Percentiles rank a stretch among this genome's conserved stretches.
phyloP scores from a whole-genome alignment of 495 filamentous ascomycete species.

The Lasiosphaeria miniovina region DNA sequence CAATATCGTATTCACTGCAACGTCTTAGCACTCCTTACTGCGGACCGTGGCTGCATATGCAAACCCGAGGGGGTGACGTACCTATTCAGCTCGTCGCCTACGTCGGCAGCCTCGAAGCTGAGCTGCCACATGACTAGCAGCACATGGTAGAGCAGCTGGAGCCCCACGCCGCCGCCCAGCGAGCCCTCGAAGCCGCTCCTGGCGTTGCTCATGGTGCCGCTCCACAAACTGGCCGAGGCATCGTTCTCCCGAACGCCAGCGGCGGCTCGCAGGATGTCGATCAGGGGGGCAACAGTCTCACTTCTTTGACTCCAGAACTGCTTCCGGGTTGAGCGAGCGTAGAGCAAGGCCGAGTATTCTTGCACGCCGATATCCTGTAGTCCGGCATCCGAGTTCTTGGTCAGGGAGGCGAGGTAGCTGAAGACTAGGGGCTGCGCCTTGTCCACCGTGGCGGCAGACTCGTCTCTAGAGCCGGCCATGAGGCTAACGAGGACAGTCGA shows the following conservation, averaged over 20 bases:
- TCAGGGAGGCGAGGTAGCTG: conserved; percentile 76
- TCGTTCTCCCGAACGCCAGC: conserved; percentile 65
- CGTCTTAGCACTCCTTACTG: not conserved
- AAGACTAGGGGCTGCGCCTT: conserved; percentile 79
- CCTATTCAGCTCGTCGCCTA: conserved; percentile 85
- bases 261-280: conserved; percentile 79
- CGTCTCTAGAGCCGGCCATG: conserved; percentile 65
- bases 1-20: conserved; percentile 80
- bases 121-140: conserved; percentile 92
- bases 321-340: conserved; percentile 67
- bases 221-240: conserved; percentile 64
- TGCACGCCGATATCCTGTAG: conserved; percentile 95
- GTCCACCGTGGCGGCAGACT: conserved; percentile 56
- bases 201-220: conserved; percentile 54
- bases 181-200: conserved; percentile 58
- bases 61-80: conserved; percentile 6
- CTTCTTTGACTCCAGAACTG: conserved; percentile 85
- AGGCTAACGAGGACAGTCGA: conserved; percentile 83
- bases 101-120: conserved; percentile 78
- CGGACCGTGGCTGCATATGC: not conserved
- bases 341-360: conserved; percentile 82
- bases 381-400: conserved; percentile 72
- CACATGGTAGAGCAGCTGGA: conserved; percentile 94
- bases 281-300: conserved; percentile 76
- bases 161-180: conserved; percentile 75